Evolutionary conservation across 2,329 filamentous ascomycete species (phyloP).

Genomic region (Nectriaceae sp.): DNA sequence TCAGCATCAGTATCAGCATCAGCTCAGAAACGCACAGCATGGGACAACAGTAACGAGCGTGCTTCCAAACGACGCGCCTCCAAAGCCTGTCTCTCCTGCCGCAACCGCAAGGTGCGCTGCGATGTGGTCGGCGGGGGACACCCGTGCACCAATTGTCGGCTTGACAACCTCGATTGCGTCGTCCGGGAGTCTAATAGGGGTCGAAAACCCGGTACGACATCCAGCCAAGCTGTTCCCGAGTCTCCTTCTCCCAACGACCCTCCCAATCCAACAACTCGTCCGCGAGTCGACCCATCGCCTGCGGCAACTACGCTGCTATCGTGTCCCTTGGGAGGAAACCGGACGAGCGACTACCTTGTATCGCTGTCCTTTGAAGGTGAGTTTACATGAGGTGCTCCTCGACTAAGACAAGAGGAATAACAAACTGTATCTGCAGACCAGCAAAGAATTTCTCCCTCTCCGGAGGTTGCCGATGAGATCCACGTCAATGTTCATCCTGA

Average conservation of each 20-base stretch:
- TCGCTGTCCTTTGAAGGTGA: too few relatives aligned
- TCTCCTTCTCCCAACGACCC: conserved; percentile 1
- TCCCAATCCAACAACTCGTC: neutral
- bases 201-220: neutral
- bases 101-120: conserved; percentile 28
- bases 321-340: too few relatives aligned
- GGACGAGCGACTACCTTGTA: too few relatives aligned
- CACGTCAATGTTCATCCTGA: neutral
- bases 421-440: too few relatives aligned
- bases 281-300: too few relatives aligned
- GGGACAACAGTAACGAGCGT: conserved; percentile 5
- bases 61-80: conserved; percentile 25
- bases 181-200: conserved; percentile 18
- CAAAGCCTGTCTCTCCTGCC: conserved; percentile 23
- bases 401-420: too few relatives aligned
- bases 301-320: too few relatives aligned
- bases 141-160: conserved; percentile 31
- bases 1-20: too few relatives aligned
- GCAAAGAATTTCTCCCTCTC: too few relatives aligned
- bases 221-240: conserved; percentile 1
- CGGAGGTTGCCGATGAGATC: too few relatives aligned
- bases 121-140: conserved; percentile 23
- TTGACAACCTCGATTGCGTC: conserved; percentile 18
- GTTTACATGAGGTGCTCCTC: too few relatives aligned
- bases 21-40: too few relatives aligned